Evolutionary conservation across 2,329 filamentous ascomycete genomes (phyloP), one percentile per base, ranked within the genome.

Genomic region (Ophiobolus disseminans): DNA sequence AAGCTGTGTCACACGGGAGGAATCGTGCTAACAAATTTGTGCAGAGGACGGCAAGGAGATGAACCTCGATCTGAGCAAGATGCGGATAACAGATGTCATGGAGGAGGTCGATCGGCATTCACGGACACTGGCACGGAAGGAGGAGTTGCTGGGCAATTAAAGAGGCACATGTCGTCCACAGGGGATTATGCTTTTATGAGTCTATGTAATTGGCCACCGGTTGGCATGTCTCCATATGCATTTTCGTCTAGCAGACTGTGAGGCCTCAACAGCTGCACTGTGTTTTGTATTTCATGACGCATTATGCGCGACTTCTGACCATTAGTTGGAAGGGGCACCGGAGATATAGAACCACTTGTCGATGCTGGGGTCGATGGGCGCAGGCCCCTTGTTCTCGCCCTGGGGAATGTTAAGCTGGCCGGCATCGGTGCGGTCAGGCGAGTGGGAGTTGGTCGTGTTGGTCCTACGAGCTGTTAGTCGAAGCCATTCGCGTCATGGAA

Each of bases 281-380:
- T n/a, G n/a, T n/a, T n/a, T n/a, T n/a, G n/a, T n/a, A n/a, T n/a
- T n/a, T n/a, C n/a, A n/a, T n/a, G n/a, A n/a, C n/a, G n/a, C n/a
- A n/a, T n/a, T n/a, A n/a, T n/a, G n/a, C n/a, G n/a, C n/a, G n/a
- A n/a, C 32, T 9, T 35, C 47, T 47, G 31, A 57, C 28, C 4
- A 55, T 64, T 78, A 79, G 57, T 69, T 73, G 58, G 76, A 77
- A 66, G 91, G 90, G 73, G 94, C 94, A 78, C 94, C 94, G 76
- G 91, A 96, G 79, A 99, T 99, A 86, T 97, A 99, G 89, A 99
- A 99, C 94, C 94, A 99, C 87, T 99, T 99, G 86, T 99, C 94
- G 73, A 97, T 96, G 78, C 88, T 95, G 74, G 86, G 84, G 74
- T 99, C 94, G 68, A 99, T 96, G 72, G 93, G 92, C 61, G 88